Evolutionary conservation across 1,284 basidiomycete genomes (phyloP).

Genomic region (Trametes pubescens): DNA sequence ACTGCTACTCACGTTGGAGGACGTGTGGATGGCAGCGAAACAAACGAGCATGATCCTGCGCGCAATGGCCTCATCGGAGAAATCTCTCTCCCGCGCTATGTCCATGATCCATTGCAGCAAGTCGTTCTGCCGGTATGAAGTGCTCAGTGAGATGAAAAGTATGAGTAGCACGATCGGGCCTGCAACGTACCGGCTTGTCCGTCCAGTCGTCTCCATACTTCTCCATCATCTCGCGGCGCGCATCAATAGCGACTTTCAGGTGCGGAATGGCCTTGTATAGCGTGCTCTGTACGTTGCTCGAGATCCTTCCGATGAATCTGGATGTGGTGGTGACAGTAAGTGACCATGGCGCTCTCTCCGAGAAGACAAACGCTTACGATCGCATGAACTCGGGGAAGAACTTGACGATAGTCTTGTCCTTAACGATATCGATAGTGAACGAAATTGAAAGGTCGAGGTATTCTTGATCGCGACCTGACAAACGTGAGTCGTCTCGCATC

Average conservation of each 20-base stretch:
- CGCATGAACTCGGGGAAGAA: conserved; percentile 30
- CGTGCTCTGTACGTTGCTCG: conserved; percentile 23
- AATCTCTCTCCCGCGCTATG: conserved; percentile 16
- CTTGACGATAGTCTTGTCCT: conserved; percentile 24
- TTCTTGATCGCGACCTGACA: conserved; percentile 33
- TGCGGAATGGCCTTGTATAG: conserved; percentile 5
- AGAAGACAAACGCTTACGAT: conserved; percentile 24
- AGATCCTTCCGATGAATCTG: conserved; percentile 12
- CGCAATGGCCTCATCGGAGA: conserved; percentile 24
- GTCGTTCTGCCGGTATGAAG: conserved; percentile 17
- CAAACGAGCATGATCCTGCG: conserved; percentile 37
- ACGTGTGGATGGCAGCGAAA: conserved; percentile 44
- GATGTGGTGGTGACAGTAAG: neutral
- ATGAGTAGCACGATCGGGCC: no score
- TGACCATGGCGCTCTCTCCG: neutral
- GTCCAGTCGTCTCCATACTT: conserved; percentile 26
- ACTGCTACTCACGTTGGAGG: conserved; percentile 36
- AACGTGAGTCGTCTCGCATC: neutral
- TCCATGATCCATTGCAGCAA: conserved; percentile 34
- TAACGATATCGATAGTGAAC: conserved; percentile 32
- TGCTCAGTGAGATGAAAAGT: neutral
- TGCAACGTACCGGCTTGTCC: conserved; percentile 26
- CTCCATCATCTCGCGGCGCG: conserved; percentile 18
- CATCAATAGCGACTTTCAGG: conserved; percentile 20
- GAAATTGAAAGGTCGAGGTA: conserved; percentile 34